Evolutionary conservation across 202 grass and related monocot genomes (phyloP).

Genomic region (Panicum virgatum): DNA sequence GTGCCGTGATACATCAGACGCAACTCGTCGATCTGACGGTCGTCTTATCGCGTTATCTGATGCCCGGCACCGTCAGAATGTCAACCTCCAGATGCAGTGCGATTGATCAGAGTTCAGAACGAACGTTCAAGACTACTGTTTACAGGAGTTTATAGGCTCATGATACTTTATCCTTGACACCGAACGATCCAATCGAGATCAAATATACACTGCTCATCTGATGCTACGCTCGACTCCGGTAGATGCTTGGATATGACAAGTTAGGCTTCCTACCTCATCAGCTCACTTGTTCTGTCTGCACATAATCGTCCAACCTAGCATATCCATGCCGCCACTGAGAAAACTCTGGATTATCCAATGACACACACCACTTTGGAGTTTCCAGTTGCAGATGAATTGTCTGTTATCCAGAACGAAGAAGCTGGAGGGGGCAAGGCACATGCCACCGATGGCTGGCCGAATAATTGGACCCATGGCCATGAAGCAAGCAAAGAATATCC

Average conservation of each 20-base stretch:
- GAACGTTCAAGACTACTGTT: no score
- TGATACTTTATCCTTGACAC: background rate
- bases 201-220: no score
- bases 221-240: background rate
- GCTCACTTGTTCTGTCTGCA: background rate
- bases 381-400: background rate
- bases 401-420: background rate
- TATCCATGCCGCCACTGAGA: background rate
- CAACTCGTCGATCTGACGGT: background rate
- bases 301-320: background rate
- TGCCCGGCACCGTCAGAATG: background rate
- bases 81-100: background rate
- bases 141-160: background rate
- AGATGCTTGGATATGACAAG: background rate
- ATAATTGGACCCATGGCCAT: slow-evolving; percentile 8
- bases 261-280: background rate
- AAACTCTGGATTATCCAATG: background rate
- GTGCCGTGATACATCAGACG: background rate
- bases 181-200: background rate
- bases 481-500: slow-evolving; percentile 30
- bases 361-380: background rate
- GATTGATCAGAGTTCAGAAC: background rate
- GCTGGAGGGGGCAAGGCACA: background rate
- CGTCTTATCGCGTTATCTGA: slow-evolving; percentile 12
- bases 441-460: slow-evolving; percentile 7